Percentiles rank a stretch among this genome's conserved stretches.
These are phyloP conservation scores for Russula vinacea DNA, from an alignment of 768 basidiomycete species.

Conservation along the genomic window DNA sequence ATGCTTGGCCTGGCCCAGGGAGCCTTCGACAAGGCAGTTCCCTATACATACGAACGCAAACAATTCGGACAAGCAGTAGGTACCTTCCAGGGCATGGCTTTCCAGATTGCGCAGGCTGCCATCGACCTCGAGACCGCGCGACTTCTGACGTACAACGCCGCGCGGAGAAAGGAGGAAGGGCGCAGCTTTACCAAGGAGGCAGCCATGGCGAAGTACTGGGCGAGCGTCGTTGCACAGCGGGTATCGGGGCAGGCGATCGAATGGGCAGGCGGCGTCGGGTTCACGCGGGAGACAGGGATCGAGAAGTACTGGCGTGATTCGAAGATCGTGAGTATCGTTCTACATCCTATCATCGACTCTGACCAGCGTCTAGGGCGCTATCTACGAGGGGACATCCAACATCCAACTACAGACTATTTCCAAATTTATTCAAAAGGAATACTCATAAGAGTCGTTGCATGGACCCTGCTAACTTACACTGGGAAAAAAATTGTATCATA, in stretches of 20 bases:
- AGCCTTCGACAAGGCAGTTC: conserved; percentile 92
- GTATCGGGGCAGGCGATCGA: conserved; percentile 91
- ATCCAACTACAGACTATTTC: conserved; percentile 97
- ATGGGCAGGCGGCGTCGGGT: conserved; percentile 93
- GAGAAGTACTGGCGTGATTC: conserved; percentile 98
- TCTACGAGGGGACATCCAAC: conserved; percentile 96
- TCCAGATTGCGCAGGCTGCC: conserved; percentile 90
- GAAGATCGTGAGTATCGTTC: conserved; percentile 67
- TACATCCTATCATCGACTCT: neutral
- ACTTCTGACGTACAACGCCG: conserved; percentile 93
- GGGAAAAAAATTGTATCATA: neutral
- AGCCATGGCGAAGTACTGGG: conserved; percentile 96
- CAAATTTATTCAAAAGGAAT: conserved; percentile 82
- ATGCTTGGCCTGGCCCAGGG: conserved; percentile 99
- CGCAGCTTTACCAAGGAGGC: conserved; percentile 85
- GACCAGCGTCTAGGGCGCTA: conserved; percentile 58
- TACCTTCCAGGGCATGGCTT: conserved; percentile 93
- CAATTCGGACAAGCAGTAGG: conserved; percentile 95
- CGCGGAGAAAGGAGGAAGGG: conserved; percentile 90
- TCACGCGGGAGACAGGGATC: conserved; percentile 89
- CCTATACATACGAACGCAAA: conserved; percentile 88
- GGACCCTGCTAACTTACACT: neutral
- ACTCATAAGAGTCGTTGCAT: conserved; percentile 47
- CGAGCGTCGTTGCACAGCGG: conserved; percentile 82
- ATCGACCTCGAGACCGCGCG: conserved; percentile 88